Percentiles rank a stretch among this genome's conserved stretches.
phyloP scores from a whole-genome alignment of 2,329 filamentous ascomycete species.

The Drechslerella dactyloides region DNA sequence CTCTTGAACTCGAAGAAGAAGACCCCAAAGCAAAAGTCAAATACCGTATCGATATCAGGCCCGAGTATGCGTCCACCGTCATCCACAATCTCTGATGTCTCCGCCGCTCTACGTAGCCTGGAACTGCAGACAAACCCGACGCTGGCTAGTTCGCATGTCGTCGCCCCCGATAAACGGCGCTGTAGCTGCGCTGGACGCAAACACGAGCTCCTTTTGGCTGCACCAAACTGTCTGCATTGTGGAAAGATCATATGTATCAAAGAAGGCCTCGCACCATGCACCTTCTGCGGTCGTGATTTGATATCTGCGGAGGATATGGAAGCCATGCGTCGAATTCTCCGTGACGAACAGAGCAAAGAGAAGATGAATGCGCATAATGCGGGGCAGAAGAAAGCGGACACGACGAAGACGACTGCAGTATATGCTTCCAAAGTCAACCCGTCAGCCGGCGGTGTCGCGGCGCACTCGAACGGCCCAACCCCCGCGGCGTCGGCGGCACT shows the following conservation, averaged over 20 bases:
- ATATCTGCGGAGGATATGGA: constrained; percentile 76
- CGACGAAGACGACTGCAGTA: constrained; percentile 59
- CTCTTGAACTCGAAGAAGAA: constrained; percentile 68
- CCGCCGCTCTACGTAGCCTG: constrained; percentile 82
- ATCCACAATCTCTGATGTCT: constrained; percentile 72
- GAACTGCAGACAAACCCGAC: constrained; percentile 91
- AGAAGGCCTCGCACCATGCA: constrained; percentile 92
- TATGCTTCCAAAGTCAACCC: constrained; percentile 54
- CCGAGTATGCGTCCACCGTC: constrained; percentile 82
- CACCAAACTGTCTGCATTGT: constrained; percentile 89
- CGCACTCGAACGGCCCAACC: constrained; percentile 51
- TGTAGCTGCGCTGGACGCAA: constrained; percentile 88
- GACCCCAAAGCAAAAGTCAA: constrained; percentile 63
- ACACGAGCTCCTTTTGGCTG: constrained; percentile 86
- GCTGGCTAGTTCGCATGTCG: constrained; percentile 59
- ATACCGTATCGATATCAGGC: constrained; percentile 65
- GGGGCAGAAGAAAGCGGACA: constrained; percentile 66
- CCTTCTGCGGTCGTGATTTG: constrained; percentile 80
- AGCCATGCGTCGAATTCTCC: constrained; percentile 81
- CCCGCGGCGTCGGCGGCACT: constrained; percentile 57
- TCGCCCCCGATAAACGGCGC: constrained; percentile 63
- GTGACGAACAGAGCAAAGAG: constrained; percentile 84
- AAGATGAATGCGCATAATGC: constrained; percentile 81
- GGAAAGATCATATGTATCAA: constrained; percentile 95
- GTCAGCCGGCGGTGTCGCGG: constrained; percentile 55